Evolutionary conservation across 306 rosid species (phyloP).

Genomic region (Medicago lupulina): DNA sequence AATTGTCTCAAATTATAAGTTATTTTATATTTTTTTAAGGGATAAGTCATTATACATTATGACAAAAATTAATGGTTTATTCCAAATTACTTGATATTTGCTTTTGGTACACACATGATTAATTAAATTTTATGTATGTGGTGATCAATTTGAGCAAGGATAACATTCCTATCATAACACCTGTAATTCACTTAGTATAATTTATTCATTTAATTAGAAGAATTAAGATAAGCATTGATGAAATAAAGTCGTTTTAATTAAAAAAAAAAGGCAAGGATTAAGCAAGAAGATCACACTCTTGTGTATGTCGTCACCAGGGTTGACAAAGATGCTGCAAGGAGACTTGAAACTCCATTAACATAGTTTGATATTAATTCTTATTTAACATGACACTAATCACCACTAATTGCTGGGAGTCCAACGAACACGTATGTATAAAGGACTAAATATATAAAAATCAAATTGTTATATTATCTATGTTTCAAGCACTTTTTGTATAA

Average conservation of each 20-base stretch:
- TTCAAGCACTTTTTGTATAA: conserved; percentile 58
- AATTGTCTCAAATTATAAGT: too few species aligned
- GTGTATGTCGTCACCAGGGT: conserved; percentile 58
- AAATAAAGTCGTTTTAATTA: conserved; percentile 36
- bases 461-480: conserved; percentile 30
- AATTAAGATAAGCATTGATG: conserved; percentile 47
- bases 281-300: conserved; percentile 42
- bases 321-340: conserved; percentile 62
- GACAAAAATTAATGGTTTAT: too few species aligned
- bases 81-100: neutral
- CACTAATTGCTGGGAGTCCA: conserved; percentile 37
- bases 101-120: conserved; percentile 39
- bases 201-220: conserved; percentile 19
- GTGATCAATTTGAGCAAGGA: conserved; percentile 36
- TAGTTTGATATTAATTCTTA: conserved; percentile 22
- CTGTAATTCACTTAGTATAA: conserved; percentile 39
- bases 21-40: too few species aligned
- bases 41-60: too few species aligned
- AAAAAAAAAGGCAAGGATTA: conserved; percentile 28
- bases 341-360: conserved; percentile 39
- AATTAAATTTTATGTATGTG: conserved; percentile 20
- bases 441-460: conserved; percentile 22
- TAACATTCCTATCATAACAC: conserved; percentile 45
- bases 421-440: conserved; percentile 39
- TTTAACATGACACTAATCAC: conserved; percentile 37